Evolutionary conservation across 331 rosid species (phyloP), one percentile per base, ranked within the genome.

Genomic region (Acacia pycnantha): DNA sequence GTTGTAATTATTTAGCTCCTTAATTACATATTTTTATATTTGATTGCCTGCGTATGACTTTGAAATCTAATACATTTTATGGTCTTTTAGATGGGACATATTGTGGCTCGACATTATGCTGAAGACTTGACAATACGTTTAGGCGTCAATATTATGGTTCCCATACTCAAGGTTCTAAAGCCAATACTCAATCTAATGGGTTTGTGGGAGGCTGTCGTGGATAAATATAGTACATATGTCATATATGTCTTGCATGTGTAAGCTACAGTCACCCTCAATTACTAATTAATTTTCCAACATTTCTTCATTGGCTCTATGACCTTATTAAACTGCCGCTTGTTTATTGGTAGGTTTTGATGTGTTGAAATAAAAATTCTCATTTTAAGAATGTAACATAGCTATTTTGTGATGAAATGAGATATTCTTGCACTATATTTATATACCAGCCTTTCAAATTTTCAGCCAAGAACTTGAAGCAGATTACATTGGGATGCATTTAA

Each of bases 381-480:
- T n/a, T 2, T 41, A 27, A 16, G 33, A 58, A 58, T 31, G 13
- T 58, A 58, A 58, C 27, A 58, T 56, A 2, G 5, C 13, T 37
- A 22, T 69, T 11, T 19, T 56, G 18, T 29, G 19, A 56, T 56
- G 27, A 26, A 53, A 53, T 53, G 61, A 3, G 13, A 61, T 83
- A 48, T 47, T 74, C 4, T 73, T 22, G 29, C n/a, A 40, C 51
- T 27, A 33, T 18, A 43, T 43, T 43, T 43, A 43, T 8, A 46
- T 11, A 19, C 6, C 31, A 29, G 11, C n/a, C 59, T 43, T 70
- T 65, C 24, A 8, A 64, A 82, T 37, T 79, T 80, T 68, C 81
- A 89, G 94, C 90, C 87, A 88, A 92, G 97, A 91, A 83, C 70
- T 91, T 72, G 97, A 94, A 87, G 97, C 97, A 0, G 97, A 91